Base-by-base conservation (phyloP, 208 protist species). In the Trypanosomatidae sp. region DNA sequence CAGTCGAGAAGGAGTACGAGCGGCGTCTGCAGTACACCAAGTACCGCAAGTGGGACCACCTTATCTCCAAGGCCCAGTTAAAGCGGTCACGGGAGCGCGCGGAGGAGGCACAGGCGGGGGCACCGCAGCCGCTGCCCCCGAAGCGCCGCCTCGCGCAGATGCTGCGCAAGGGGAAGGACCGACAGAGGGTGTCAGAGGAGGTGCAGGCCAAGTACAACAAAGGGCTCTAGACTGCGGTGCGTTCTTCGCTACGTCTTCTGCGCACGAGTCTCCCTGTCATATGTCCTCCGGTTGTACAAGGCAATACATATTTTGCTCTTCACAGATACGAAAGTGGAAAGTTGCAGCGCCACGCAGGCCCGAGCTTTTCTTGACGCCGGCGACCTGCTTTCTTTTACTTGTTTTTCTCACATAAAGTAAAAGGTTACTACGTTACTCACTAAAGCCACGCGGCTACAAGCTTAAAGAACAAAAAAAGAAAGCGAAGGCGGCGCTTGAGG, bases 11-110 rank as follows among this genome's bases (percentile, higher is more conserved):
- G 64, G 85, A 92, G 80, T 95, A 95, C 74, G 60, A 82, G 53
- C 74, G 79, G 4, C 82, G 81, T 55, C 77, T 90, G 43, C 71
- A 88, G 66, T 89, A 90, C 76, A 83, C 81, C 15, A 73, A 77
- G 66, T 95, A 95, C 79, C 87, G 89, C 39, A 94, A 88, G 78
- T 96, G 92, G 92, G 90, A 95, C 65, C 58, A 69, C 33, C 80
- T 96, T 68, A 77, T 96, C 36, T 71, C 80, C 3, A 87, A 85
- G 62, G 90, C 90, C 1, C 86, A 93, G 73, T 33, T 71, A 76
- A 72, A 74, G 25, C 59, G 64, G 56, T 69, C 2, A 59, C 69
- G 17, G 71, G 25, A 17, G 25, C 44, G 6, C 1, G 25, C 33
- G n/a, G 60, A 73, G 44, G 75, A 59, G 60, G 81, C 56, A 22